Evolutionary conservation across 75 land plant genomes (phyloP), one percentile per base, ranked within the genome.

Genomic region (Sequoia sempervirens): DNA sequence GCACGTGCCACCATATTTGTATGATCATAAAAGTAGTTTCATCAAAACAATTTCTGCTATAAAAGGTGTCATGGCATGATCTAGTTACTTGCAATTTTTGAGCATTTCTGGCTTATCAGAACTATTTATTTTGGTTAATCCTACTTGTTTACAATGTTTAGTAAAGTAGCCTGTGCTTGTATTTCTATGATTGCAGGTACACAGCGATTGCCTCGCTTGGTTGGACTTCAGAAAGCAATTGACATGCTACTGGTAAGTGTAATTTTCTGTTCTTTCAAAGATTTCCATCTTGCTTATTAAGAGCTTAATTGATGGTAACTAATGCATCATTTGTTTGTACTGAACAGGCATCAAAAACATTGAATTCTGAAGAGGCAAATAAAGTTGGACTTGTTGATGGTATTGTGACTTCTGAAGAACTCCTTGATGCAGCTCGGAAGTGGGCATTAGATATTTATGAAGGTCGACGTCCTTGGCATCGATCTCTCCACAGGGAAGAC

Each of bases 161-260:
- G 43, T 75, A 75, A 75, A 75, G 46, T 69, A 75, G 14, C 13
- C 50, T 10, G 11, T 45, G 12, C 32, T 43, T 78, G 12, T 45
- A 10, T 45, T 54, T 36, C 37, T 50, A 52, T 34, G 6, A 43
- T 18, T 81, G 11, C 88, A 89, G 90, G 90, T 3, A 89, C 90
- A 36, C 90, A 89, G 64, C 80, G 90, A 80, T 81, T 89, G 75
- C 90, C 90, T 69, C 86, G 90, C 23, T 66, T 88, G 85, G 87
- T 88, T 40, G 90, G 90, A 53, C 79, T 89, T 43, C 41, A 87
- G 32, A 85, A 85, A 45, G 90, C 90, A 69, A 82, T 89, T 37
- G 90, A 89, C 56, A 88, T 89, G 90, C 80, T 89, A 86, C 70
- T 89, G 84, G 90, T 89, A 89, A 50, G 84, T 80, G 28, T 28